Conservation (phyloP, 495 filamentous ascomycete genomes). For the Hypomontagnella submonticulosa region DNA sequence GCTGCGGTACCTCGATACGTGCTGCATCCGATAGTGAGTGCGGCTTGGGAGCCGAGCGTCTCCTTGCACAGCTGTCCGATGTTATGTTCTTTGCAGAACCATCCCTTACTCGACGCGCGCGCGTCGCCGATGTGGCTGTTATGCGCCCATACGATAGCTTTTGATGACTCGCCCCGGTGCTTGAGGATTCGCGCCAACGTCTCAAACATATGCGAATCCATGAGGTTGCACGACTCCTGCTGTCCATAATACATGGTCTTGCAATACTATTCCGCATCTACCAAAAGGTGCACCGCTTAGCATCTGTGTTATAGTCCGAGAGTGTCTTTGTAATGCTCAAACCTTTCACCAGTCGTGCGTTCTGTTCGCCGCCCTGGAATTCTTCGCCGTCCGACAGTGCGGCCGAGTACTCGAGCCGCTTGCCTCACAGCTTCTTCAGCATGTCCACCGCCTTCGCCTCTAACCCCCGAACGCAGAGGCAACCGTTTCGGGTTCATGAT, state of each 20-base stretch:
- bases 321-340: slow-evolving; percentile 13
- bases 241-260: slow-evolving; percentile 68
- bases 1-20: slow-evolving; percentile 68
- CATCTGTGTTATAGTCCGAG: no score
- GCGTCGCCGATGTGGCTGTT: slow-evolving; percentile 72
- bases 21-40: slow-evolving; percentile 64
- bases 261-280: slow-evolving; percentile 68
- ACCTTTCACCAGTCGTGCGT: slow-evolving; percentile 63
- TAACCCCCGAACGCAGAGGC: slow-evolving; percentile 58
- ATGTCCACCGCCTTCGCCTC: slow-evolving; percentile 61
- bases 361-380: slow-evolving; percentile 65
- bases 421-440: slow-evolving; percentile 57
- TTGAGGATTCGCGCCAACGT: slow-evolving; percentile 61
- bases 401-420: slow-evolving; percentile 58
- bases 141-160: slow-evolving; percentile 70
- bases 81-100: slow-evolving; percentile 61
- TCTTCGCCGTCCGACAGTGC: slow-evolving; percentile 57
- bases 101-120: slow-evolving; percentile 65
- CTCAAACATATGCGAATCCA: slow-evolving; percentile 69
- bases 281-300: no score
- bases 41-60: slow-evolving; percentile 53
- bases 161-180: slow-evolving; percentile 53
- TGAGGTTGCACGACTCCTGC: slow-evolving; percentile 66
- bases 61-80: slow-evolving; percentile 68
- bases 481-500: slow-evolving; percentile 63